phyloP scores from a whole-genome alignment of 2,329 filamentous ascomycete genomes.

The Stemphylium lycopersici region DNA sequence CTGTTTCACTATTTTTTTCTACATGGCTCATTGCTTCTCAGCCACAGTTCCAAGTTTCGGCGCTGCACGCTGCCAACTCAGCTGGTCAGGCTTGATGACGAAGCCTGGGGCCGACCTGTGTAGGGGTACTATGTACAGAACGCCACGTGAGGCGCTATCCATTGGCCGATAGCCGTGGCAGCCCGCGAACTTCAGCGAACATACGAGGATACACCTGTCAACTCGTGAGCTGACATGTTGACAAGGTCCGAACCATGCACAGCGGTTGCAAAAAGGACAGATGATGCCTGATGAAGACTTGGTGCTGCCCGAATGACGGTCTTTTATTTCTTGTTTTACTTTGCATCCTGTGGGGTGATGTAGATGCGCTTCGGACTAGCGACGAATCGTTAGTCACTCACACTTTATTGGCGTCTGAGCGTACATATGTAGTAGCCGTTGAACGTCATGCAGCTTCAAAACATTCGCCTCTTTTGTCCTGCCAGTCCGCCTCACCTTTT shows the following conservation, averaged over 20 bases:
- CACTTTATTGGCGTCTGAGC: background rate
- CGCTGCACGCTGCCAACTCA: constrained; percentile 30
- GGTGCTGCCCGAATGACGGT: constrained; percentile 18
- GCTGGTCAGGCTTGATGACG: constrained; percentile 23
- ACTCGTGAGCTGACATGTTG: constrained; percentile 13
- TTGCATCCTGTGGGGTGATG: background rate
- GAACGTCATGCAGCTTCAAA: background rate
- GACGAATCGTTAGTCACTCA: background rate
- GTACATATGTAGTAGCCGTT: background rate
- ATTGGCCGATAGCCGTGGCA: constrained; percentile 13
- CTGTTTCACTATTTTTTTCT: background rate
- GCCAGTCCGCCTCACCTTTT: no score
- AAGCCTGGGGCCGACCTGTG: constrained; percentile 19
- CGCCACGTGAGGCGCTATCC: constrained; percentile 9
- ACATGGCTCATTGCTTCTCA: constrained; percentile 2
- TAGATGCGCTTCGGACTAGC: background rate
- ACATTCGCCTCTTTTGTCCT: no score
- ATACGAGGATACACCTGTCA: constrained; percentile 21
- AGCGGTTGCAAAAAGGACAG: background rate
- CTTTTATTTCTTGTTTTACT: constrained; percentile 10
- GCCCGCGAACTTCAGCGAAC: constrained; percentile 8
- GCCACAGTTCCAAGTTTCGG: constrained; percentile 18
- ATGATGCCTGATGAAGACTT: constrained; percentile 16
- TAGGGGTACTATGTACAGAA: constrained; percentile 15
- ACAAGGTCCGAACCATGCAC: constrained; percentile 10